Percentiles rank a stretch among this genome's conserved stretches.
Conservation (phyloP, 805 yeast species). For the Saccharomycopsis selenospora region DNA sequence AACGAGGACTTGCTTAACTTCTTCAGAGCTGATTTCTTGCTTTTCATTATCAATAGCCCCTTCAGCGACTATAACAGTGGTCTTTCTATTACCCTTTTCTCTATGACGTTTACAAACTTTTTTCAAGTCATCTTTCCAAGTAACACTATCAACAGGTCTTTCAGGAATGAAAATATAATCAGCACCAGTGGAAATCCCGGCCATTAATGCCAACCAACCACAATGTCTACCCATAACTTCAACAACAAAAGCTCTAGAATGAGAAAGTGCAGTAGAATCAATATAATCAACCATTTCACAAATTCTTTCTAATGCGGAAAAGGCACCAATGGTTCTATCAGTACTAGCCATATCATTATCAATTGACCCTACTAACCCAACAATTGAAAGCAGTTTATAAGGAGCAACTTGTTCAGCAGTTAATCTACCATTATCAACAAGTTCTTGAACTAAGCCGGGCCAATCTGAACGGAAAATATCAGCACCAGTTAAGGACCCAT, state of each 20-base stretch:
- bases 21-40: conserved; percentile 70
- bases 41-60: conserved; percentile 87
- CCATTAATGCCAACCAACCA: conserved; percentile 98
- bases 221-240: conserved; percentile 99
- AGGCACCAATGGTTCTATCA: conserved; percentile 95
- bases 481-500: conserved; percentile 97
- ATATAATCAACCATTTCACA: conserved; percentile 93
- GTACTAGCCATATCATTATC: conserved; percentile 98
- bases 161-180: conserved; percentile 94
- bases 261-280: conserved; percentile 96
- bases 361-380: conserved; percentile 90
- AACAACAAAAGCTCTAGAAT: conserved; percentile 93
- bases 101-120: conserved; percentile 74
- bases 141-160: conserved; percentile 66
- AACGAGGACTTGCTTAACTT: conserved; percentile 76
- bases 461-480: conserved; percentile 90
- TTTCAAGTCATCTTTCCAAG: conserved; percentile 79
- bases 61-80: conserved; percentile 95
- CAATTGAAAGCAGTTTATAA: conserved; percentile 5
- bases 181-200: conserved; percentile 95
- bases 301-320: conserved; percentile 86
- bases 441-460: conserved; percentile 79
- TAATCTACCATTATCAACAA: conserved; percentile 48
- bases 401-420: conserved; percentile 52
- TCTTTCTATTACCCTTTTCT: conserved; percentile 81